Evolutionary conservation across 208 protist species (phyloP).

Genomic region (Trypanosoma melophagium): DNA sequence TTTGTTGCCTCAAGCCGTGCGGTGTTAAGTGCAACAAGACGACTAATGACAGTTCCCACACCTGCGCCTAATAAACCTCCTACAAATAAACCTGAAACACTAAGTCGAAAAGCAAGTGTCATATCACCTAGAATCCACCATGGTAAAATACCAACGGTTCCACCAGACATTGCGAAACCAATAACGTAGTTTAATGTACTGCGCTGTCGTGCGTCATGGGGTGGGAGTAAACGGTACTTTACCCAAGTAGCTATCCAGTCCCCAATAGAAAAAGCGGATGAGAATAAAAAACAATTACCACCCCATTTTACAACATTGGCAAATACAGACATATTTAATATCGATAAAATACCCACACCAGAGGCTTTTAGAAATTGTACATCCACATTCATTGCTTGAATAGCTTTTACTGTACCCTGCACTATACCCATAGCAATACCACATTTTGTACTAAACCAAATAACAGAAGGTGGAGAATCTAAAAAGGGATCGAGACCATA

Average conservation of each 20-base stretch:
- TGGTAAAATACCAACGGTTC: conserved; percentile 77
- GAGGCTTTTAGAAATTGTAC: conserved; percentile 81
- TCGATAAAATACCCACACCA: conserved; percentile 72
- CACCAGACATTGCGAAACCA: conserved; percentile 68
- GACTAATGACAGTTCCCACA: conserved; percentile 55
- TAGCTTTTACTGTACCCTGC: conserved; percentile 60
- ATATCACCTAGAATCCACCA: conserved; percentile 86
- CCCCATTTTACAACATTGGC: conserved; percentile 84
- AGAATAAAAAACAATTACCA: conserved; percentile 67
- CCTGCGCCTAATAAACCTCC: conserved; percentile 63
- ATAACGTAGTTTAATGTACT: conserved; percentile 74
- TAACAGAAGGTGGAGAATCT: conserved; percentile 61
- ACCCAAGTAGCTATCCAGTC: conserved; percentile 52
- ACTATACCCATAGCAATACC: conserved; percentile 77
- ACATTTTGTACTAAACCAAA: conserved; percentile 85
- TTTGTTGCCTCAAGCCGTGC: conserved; percentile 63
- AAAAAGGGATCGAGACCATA: conserved; percentile 84
- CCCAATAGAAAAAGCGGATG: conserved; percentile 68
- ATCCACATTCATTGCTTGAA: conserved; percentile 80
- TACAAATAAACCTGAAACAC: conserved; percentile 54
- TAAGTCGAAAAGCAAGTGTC: conserved; percentile 56
- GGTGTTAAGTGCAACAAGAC: conserved; percentile 71
- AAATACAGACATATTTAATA: conserved; percentile 83
- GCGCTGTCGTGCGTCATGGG: conserved; percentile 61
- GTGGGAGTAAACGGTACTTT: conserved; percentile 50